A percentile compares a stretch with the other conserved stretches of the same genome.
Conservation (phyloP, 2,329 filamentous ascomycete species). For the Fusarium citri region DNA sequence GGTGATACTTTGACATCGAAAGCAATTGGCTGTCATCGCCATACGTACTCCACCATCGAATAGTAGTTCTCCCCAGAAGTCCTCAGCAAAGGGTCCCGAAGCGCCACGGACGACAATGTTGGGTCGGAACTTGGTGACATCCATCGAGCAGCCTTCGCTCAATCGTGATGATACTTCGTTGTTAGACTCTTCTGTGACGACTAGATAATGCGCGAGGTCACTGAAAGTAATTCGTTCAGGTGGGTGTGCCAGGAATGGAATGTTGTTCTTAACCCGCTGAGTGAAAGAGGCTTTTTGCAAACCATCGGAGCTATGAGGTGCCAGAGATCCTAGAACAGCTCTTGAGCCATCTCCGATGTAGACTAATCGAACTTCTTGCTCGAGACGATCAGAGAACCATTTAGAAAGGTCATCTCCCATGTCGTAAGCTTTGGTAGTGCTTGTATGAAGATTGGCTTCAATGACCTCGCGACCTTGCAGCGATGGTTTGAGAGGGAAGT, state of each 20-base stretch:
- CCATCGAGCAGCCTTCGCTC: conserved; percentile 24
- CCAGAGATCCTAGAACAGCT: conserved; percentile 39
- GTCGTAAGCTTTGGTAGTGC: conserved; percentile 35
- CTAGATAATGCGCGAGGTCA: conserved; percentile 40
- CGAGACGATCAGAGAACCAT: conserved; percentile 41
- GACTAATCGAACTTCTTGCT: conserved; percentile 25
- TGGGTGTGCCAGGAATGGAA: conserved; percentile 23
- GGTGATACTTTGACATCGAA: conserved; percentile 42
- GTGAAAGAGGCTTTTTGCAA: conserved; percentile 16
- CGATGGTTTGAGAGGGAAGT: conserved; percentile 31
- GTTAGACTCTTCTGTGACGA: conserved; percentile 44
- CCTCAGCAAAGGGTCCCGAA: conserved; percentile 31
- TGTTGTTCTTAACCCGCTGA: background rate
- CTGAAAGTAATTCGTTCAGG: conserved; percentile 32
- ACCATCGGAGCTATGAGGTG: conserved; percentile 38
- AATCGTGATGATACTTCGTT: conserved; percentile 33
- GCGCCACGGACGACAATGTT: conserved; percentile 42
- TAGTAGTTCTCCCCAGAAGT: conserved; percentile 39
- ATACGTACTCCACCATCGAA: conserved; percentile 35
- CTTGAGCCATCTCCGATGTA: conserved; percentile 41
- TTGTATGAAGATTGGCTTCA: conserved; percentile 32
- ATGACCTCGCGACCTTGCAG: background rate
- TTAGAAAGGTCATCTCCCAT: conserved; percentile 35
- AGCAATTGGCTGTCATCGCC: conserved; percentile 40
- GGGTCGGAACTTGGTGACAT: conserved; percentile 43